Evolutionary conservation across 176 grass and related monocot species (phyloP).

Genomic region (Carex parvula): DNA sequence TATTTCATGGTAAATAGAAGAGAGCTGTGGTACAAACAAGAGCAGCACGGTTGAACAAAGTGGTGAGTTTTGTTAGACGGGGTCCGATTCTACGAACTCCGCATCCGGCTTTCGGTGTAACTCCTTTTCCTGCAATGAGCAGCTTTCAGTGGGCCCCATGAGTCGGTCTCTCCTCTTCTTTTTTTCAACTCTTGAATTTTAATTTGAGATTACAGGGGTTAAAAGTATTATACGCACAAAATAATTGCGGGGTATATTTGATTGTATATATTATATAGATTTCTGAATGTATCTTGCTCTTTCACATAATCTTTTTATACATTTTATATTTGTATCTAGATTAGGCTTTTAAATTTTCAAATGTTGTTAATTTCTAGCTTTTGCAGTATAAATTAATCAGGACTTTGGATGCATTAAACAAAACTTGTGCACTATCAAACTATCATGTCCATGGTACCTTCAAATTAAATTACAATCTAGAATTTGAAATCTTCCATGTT

Average conservation of each 20-base stretch:
- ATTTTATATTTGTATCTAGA: background rate
- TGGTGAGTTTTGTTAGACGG: background rate
- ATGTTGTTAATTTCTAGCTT: background rate
- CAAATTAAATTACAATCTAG: too few relatives aligned
- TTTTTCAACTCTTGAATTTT: background rate
- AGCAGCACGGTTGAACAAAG: constrained; percentile 23
- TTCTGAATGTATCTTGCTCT: background rate
- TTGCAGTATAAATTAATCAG: background rate
- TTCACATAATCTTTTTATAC: background rate
- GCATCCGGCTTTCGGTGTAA: constrained; percentile 7
- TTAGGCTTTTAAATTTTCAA: background rate
- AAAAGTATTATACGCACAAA: background rate
- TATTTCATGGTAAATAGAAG: constrained; percentile 15
- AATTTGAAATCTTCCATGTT: background rate
- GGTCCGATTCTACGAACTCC: constrained; percentile 19
- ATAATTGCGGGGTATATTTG: background rate
- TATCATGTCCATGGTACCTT: background rate
- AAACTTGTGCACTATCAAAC: background rate
- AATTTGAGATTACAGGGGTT: background rate
- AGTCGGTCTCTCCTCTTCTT: background rate
- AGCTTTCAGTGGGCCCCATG: constrained; percentile 14
- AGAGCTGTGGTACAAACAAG: constrained; percentile 7
- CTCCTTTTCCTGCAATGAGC: constrained; percentile 19
- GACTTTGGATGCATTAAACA: background rate
- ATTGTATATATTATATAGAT: background rate